Percentiles rank a stretch among this genome's conserved stretches.
Evolutionary conservation across 148 eudicot species (phyloP).

Genomic region (Heliamphora exappendiculata): DNA sequence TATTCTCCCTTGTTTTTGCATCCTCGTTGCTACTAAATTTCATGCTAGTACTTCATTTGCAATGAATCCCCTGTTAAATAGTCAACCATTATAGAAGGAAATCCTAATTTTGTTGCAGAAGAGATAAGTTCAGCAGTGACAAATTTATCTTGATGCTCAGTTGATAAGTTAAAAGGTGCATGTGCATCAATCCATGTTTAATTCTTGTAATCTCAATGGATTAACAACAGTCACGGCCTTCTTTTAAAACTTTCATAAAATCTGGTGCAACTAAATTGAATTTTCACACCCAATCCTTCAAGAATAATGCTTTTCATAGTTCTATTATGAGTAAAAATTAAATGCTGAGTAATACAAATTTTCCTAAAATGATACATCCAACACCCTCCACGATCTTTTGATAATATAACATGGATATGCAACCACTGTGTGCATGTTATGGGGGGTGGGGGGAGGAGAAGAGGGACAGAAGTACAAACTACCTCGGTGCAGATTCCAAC

Average conservation of each 20-base stretch:
- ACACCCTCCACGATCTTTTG: background rate
- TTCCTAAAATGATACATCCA: background rate
- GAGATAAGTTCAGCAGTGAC: background rate
- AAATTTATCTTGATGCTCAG: background rate
- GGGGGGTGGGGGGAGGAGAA: background rate
- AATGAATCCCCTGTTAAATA: background rate
- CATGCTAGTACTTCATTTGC: too few relatives aligned
- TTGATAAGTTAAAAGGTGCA: background rate
- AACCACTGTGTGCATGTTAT: too few relatives aligned
- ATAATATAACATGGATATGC: background rate
- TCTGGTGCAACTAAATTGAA: background rate
- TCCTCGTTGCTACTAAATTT: too few relatives aligned
- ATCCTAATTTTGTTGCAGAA: background rate
- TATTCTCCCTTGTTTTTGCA: too few relatives aligned
- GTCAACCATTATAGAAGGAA: background rate
- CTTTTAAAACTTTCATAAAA: background rate
- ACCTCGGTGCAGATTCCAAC: conserved; percentile 79
- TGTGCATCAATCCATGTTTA: background rate
- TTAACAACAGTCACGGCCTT: background rate
- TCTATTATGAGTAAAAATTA: background rate
- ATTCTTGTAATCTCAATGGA: background rate
- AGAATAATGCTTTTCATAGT: background rate
- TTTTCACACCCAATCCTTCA: background rate
- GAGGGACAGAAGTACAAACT: background rate
- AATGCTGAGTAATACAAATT: background rate